phyloP scores from a whole-genome alignment of 2,329 filamentous ascomycete genomes.

The Fusarium mangiferae region DNA sequence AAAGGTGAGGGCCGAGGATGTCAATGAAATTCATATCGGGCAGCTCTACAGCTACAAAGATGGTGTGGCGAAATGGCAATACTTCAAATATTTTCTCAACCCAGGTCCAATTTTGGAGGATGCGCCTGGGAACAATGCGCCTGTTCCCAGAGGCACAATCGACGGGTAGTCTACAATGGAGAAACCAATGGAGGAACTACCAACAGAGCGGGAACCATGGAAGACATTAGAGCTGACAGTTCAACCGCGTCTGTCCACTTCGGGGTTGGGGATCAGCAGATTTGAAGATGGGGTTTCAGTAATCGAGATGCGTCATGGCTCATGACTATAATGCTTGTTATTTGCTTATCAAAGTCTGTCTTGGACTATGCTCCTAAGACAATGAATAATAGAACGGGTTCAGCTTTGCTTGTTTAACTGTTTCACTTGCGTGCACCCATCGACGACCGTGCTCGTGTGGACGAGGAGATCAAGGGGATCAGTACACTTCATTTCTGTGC shows the following conservation, averaged over 20 bases:
- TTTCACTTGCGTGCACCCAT: background rate
- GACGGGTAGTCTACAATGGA: background rate
- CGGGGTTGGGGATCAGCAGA: background rate
- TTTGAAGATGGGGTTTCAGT: background rate
- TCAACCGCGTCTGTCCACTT: background rate
- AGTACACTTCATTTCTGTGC: too few species aligned
- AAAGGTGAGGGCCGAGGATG: background rate
- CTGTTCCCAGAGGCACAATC: background rate
- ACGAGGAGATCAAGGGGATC: background rate
- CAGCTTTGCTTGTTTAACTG: background rate
- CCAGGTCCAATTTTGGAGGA: background rate
- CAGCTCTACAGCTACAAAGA: background rate
- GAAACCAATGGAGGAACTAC: background rate
- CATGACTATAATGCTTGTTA: background rate
- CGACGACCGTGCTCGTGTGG: accelerated
- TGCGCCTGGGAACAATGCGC: background rate
- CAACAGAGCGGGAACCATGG: background rate
- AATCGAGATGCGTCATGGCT: accelerated
- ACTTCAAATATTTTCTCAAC: background rate
- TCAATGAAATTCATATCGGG: background rate
- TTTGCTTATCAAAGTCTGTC: too few species aligned
- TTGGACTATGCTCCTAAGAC: background rate
- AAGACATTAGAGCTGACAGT: background rate
- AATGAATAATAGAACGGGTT: background rate
- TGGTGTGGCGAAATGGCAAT: background rate